Base-by-base conservation (phyloP, 2,329 filamentous ascomycete genomes). In the Curvularia lunata region DNA sequence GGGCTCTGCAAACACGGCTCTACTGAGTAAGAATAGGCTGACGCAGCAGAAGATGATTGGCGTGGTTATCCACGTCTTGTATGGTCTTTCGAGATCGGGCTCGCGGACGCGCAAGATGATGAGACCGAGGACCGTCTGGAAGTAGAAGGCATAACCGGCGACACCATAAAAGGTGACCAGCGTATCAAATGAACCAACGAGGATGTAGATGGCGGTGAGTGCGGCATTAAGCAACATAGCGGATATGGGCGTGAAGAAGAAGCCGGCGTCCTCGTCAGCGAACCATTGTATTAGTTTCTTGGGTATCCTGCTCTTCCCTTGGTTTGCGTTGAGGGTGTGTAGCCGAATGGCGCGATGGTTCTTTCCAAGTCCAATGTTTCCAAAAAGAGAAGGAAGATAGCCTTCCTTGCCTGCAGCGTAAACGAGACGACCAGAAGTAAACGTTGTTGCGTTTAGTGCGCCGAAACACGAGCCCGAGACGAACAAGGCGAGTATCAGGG, bases 21-120 rank as follows among this genome's bases (percentile, higher is more conserved):
- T 84, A 71, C 88, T 93, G 41, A 99, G 85, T 64, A 99, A 78
- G 74, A 99, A 99, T 64, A 99, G 77, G 74, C 91, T 96, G 38
- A 99, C 95, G 73, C 95, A 99, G 84, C 95, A 99, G 76, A 99
- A 99, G 55, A 97, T 94, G 64, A 99, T 94, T 10, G 95, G 95
- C 2, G 95, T 99, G 0, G 89, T 90, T 71, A 99, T 97, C 95
- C 94, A 99, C 3, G 93, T 97, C 75, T 88, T 89, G 78, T 99
- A 99, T 0, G 95, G 94, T 25, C 95, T 82, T 75, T 97, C 92
- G 45, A 99, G 84, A 61, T 88, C 83, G 4, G 95, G 95, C 76
- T 99, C 95, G 61, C 85, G 86, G 28, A 98, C 91, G 28, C 95
- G 85, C 55, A 99, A 82, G 51, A 99, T 86, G 61, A 99, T 97